Evolutionary conservation across 805 yeast genomes (phyloP).

Genomic region (Sporopachydermia quercuum): DNA sequence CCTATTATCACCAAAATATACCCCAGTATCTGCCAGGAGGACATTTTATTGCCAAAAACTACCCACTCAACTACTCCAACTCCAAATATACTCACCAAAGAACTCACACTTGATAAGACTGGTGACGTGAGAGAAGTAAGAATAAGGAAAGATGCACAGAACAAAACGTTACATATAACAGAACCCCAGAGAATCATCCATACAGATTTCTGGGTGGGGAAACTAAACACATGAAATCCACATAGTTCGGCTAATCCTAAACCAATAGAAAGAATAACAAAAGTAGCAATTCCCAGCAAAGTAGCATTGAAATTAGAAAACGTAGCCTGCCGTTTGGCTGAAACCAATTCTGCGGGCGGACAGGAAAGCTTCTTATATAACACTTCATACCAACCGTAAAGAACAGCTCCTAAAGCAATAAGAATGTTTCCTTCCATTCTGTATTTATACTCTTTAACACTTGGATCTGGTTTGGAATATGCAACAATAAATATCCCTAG

Average conservation of each 20-base stretch:
- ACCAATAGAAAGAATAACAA: constrained; percentile 31
- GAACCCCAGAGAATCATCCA: constrained; percentile 38
- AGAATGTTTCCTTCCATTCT: constrained; percentile 55
- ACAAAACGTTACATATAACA: constrained; percentile 45
- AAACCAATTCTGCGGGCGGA: constrained; percentile 49
- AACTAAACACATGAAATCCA: constrained; percentile 42
- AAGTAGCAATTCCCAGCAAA: constrained; percentile 44
- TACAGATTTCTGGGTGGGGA: constrained; percentile 27
- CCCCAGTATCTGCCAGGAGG: constrained; percentile 46
- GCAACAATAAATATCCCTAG: constrained; percentile 70
- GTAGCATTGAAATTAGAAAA: constrained; percentile 71
- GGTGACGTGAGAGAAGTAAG: constrained; percentile 79
- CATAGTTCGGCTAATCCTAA: constrained; percentile 34
- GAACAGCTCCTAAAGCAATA: constrained; percentile 57
- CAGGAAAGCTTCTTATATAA: constrained; percentile 63
- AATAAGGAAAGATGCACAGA: constrained; percentile 58
- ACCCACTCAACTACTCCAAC: constrained; percentile 70
- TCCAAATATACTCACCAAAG: constrained; percentile 60
- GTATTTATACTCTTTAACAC: constrained; percentile 33
- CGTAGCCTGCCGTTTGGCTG: constrained; percentile 56
- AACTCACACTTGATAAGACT: constrained; percentile 53
- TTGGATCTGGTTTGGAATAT: constrained; percentile 26
- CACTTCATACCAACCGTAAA: constrained; percentile 76
- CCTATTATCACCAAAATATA: constrained; percentile 58
- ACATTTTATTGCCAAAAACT: constrained; percentile 42